Percentiles rank a stretch among this genome's conserved stretches.
Conservation (phyloP, 2,329 filamentous ascomycete species). For the Penicillium sp. region DNA sequence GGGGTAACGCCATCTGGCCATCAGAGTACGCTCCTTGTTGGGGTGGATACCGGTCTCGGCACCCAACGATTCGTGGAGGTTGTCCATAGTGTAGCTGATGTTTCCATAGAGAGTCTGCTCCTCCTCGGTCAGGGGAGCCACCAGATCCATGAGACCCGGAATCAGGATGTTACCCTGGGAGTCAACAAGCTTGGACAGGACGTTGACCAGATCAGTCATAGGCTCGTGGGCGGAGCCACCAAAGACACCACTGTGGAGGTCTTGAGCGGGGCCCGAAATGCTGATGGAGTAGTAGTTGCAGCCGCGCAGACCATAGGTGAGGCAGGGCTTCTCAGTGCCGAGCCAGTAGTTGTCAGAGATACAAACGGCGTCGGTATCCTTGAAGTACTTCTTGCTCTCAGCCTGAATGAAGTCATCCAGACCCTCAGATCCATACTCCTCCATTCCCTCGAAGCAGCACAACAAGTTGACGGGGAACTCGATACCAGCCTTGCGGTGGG, state of each 20-base stretch:
- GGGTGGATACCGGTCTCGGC: constrained; percentile 82
- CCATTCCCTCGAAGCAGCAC: constrained; percentile 99
- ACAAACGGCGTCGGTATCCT: constrained; percentile 91
- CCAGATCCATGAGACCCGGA: constrained; percentile 89
- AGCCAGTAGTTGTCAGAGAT: constrained; percentile 99
- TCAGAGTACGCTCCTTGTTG: constrained; percentile 87
- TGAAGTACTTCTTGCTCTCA: constrained; percentile 92
- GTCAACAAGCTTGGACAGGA: constrained; percentile 83
- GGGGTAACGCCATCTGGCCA: constrained; percentile 94
- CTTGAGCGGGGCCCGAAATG: constrained; percentile 84
- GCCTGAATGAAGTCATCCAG: constrained; percentile 90
- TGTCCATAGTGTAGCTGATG: constrained; percentile 96
- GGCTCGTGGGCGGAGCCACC: constrained; percentile 95
- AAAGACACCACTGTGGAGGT: constrained; percentile 95
- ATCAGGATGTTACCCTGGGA: constrained; percentile 89
- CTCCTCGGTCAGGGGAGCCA: constrained; percentile 80
- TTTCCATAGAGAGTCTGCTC: constrained; percentile 83
- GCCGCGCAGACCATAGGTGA: constrained; percentile 94
- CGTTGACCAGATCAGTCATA: constrained; percentile 88
- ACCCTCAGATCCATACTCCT: constrained; percentile 96
- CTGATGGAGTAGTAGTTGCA: constrained; percentile 97
- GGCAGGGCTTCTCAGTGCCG: constrained; percentile 94
- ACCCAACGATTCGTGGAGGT: constrained; percentile 86
- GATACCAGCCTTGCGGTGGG: constrained; percentile 89
- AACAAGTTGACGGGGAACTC: constrained; percentile 97